Evolutionary conservation across 2,329 filamentous ascomycete species (phyloP).

Genomic region (Monosporascus sp.): DNA sequence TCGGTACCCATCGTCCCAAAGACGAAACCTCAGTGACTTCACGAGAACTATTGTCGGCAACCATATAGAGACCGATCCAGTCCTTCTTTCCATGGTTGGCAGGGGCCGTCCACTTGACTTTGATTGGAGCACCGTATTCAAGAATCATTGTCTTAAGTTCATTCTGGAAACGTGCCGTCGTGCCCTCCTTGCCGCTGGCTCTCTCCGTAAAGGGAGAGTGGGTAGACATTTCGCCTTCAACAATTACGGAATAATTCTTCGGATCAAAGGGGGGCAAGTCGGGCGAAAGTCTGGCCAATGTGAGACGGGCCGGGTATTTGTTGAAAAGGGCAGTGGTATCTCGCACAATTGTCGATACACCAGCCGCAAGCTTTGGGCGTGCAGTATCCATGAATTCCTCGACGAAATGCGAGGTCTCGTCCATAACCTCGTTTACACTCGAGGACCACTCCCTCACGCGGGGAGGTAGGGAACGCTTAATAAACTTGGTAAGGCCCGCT

Average conservation of each 20-base stretch:
- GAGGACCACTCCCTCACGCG: conserved; percentile 80
- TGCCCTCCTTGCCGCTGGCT: conserved; percentile 68
- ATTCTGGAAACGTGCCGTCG: conserved; percentile 62
- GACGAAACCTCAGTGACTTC: conserved; percentile 81
- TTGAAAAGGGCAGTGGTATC: conserved; percentile 87
- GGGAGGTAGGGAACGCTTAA: conserved; percentile 79
- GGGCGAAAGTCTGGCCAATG: conserved; percentile 71
- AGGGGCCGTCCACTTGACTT: conserved; percentile 85
- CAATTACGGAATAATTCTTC: conserved; percentile 71
- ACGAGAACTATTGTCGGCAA: conserved; percentile 85
- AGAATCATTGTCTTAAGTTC: conserved; percentile 72
- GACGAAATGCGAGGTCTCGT: conserved; percentile 81
- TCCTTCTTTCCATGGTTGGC: conserved; percentile 83
- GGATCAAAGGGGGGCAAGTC: conserved; percentile 77
- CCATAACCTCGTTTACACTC: conserved; percentile 81
- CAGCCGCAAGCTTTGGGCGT: conserved; percentile 77
- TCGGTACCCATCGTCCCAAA: conserved; percentile 84
- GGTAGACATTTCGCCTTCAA: conserved; percentile 61
- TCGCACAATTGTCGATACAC: conserved; percentile 80
- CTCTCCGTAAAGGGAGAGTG: conserved; percentile 50
- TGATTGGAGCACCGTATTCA: conserved; percentile 86
- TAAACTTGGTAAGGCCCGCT: conserved; percentile 86
- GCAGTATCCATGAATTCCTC: conserved; percentile 87
- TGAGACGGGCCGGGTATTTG: conserved; percentile 80
- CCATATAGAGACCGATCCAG: conserved; percentile 95